Percentiles rank a stretch among this genome's conserved stretches.
These are phyloP conservation scores for Cystobasidium onofrii DNA, from an alignment of 768 basidiomycete genomes.

Conservation along the genomic window DNA sequence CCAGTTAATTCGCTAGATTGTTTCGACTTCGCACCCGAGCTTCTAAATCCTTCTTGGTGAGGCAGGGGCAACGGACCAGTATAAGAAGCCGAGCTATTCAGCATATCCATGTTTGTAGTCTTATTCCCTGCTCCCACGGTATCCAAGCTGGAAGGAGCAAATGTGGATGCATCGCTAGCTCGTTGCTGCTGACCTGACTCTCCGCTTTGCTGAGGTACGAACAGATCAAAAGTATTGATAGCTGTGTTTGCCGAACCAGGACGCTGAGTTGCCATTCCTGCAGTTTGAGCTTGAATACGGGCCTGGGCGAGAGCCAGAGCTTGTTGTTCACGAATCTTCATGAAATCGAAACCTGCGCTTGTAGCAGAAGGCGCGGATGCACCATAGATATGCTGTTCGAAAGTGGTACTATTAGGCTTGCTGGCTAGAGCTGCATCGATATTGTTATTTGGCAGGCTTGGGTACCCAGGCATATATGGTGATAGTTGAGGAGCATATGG, in stretches of 20 bases:
- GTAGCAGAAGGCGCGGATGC: not conserved
- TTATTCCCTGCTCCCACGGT: not conserved
- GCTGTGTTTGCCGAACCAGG: not conserved
- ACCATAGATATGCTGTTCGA: not conserved
- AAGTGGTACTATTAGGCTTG: not conserved
- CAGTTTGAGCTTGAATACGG: not conserved
- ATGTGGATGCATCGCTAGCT: not conserved
- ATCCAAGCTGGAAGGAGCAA: conserved; percentile 7
- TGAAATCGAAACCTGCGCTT: not conserved
- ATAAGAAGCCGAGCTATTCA: not conserved
- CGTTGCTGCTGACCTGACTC: not conserved
- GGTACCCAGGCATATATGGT: not conserved
- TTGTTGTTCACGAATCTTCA: not conserved
- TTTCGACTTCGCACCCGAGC: not conserved
- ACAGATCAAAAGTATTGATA: not conserved
- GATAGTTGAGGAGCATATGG: not conserved
- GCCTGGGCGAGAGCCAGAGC: not conserved
- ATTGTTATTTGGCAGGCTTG: not conserved
- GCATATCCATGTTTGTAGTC: not conserved
- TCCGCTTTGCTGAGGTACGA: not conserved
- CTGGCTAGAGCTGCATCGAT: not conserved
- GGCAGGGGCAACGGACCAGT: not conserved
- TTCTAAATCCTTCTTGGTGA: conserved; percentile 5
- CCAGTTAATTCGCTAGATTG: too few relatives aligned
- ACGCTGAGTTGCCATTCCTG: not conserved